phyloP scores from a whole-genome alignment of 306 rosid genomes.

The Vigna nakashimae region DNA sequence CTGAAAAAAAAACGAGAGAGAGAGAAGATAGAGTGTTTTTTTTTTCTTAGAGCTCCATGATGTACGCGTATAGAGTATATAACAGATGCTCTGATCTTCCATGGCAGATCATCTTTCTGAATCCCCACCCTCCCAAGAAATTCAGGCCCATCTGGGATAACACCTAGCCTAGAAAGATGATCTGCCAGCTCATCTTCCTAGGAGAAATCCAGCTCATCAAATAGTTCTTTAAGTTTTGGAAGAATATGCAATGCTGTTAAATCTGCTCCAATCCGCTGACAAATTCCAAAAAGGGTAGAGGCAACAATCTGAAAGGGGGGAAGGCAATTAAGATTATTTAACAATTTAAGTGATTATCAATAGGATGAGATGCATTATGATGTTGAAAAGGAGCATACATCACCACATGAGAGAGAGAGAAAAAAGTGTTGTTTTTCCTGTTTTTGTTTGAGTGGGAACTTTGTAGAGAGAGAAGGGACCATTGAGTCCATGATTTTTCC shows the following conservation, averaged over 20 bases:
- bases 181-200: no score
- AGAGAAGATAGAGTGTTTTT: no score
- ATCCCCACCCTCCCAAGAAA: slow-evolving; percentile 88
- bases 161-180: slow-evolving; percentile 37
- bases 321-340: slow-evolving; percentile 38
- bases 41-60: slow-evolving; percentile 77
- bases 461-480: slow-evolving; percentile 31
- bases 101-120: slow-evolving; percentile 90
- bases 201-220: slow-evolving; percentile 93
- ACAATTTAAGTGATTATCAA: slow-evolving; percentile 41
- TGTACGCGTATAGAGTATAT: slow-evolving; percentile 86
- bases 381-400: slow-evolving; percentile 33
- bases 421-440: neutral
- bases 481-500: slow-evolving; percentile 36
- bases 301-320: slow-evolving; percentile 78
- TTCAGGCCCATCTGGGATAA: slow-evolving; percentile 72
- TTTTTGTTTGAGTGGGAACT: neutral
- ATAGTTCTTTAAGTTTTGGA: slow-evolving; percentile 86
- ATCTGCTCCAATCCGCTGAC: slow-evolving; percentile 90
- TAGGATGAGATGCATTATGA: slow-evolving; percentile 26
- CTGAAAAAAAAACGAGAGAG: no score
- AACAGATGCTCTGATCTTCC: slow-evolving; percentile 96
- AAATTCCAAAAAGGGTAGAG: slow-evolving; percentile 73
- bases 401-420: slow-evolving; percentile 21
- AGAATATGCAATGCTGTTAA: slow-evolving; percentile 83